Conservation (phyloP, 371 early-diverging fungal species). For the Thermomucor indicae-seudaticae region DNA sequence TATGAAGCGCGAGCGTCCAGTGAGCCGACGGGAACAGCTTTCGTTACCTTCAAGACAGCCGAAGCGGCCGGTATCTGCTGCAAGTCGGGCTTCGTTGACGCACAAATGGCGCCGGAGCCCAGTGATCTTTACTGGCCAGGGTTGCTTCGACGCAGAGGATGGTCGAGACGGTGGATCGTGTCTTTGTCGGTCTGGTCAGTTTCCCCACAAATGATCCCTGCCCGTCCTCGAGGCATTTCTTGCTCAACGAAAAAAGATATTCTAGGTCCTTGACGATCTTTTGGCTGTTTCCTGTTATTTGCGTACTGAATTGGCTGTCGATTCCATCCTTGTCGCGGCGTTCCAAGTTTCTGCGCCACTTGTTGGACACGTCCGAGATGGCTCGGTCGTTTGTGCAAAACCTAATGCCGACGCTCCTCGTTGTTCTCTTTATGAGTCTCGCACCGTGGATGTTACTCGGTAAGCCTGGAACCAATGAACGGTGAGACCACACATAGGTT, state of each 20-base stretch:
- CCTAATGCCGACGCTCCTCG: slow-evolving; percentile 59
- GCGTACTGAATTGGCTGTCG: slow-evolving; percentile 67
- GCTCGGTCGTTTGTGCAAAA: slow-evolving; percentile 55
- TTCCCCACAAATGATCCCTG: no score
- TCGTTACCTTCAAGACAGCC: slow-evolving; percentile 59
- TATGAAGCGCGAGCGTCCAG: no score
- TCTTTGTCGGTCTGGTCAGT: slow-evolving; percentile 58
- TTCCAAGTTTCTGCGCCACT: slow-evolving; percentile 48
- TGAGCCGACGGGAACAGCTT: slow-evolving; percentile 56
- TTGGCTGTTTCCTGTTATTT: slow-evolving; percentile 65
- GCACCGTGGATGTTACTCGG: slow-evolving; percentile 50
- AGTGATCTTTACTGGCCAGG: slow-evolving; percentile 89
- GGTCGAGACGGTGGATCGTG: slow-evolving; percentile 44
- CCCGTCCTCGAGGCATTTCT: no score
- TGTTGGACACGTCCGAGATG: slow-evolving; percentile 48
- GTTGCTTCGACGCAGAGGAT: slow-evolving; percentile 53
- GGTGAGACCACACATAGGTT: no score
- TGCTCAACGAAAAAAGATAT: slow-evolving; percentile 17
- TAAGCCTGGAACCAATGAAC: no score
- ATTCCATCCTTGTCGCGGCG: slow-evolving; percentile 63
- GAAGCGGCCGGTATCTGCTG: slow-evolving; percentile 48
- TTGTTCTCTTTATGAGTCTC: slow-evolving; percentile 66
- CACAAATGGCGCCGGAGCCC: slow-evolving; percentile 86
- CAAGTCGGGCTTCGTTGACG: slow-evolving; percentile 67
- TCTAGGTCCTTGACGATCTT: slow-evolving; percentile 64